Evolutionary conservation across 2,329 filamentous ascomycete genomes (phyloP).

Genomic region (Exutisphaerella laricina): DNA sequence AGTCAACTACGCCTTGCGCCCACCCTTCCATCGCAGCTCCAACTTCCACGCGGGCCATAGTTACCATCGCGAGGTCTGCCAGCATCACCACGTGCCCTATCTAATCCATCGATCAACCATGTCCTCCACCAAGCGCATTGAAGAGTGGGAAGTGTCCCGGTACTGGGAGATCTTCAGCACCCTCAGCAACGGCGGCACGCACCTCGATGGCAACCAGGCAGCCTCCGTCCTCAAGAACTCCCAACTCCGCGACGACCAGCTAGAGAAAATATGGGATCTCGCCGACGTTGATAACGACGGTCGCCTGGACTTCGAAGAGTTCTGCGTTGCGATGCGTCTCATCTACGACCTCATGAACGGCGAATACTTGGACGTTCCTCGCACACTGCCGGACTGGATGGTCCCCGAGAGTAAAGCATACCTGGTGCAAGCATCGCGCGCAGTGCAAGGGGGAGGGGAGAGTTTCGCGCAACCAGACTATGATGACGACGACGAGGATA

Average conservation of each 20-base stretch:
- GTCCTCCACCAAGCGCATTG: slow-evolving; percentile 50
- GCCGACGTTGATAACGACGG: slow-evolving; percentile 97
- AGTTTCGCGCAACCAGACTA: slow-evolving; percentile 80
- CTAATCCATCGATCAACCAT: too few relatives aligned
- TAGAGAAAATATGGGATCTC: slow-evolving; percentile 96
- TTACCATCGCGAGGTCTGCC: too few relatives aligned
- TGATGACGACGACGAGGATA: slow-evolving; percentile 71
- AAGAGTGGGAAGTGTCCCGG: slow-evolving; percentile 68
- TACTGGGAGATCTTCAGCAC: slow-evolving; percentile 77
- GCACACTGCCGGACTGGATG: slow-evolving; percentile 85
- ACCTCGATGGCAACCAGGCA: slow-evolving; percentile 64
- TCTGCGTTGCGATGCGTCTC: slow-evolving; percentile 96
- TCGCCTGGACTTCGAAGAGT: slow-evolving; percentile 98
- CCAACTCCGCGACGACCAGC: slow-evolving; percentile 68
- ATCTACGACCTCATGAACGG: slow-evolving; percentile 98
- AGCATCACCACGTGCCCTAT: too few relatives aligned
- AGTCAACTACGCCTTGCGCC: too few relatives aligned
- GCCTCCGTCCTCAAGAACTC: slow-evolving; percentile 69
- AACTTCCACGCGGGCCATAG: too few relatives aligned
- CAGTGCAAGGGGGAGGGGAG: slow-evolving; percentile 70
- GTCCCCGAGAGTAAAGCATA: slow-evolving; percentile 93
- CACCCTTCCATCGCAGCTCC: too few relatives aligned
- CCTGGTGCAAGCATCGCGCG: slow-evolving; percentile 75
- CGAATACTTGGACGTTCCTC: slow-evolving; percentile 85
- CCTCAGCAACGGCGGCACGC: slow-evolving; percentile 57